Base-by-base conservation (phyloP, 129 eudicot genomes). In the Flaveria trinervia region DNA sequence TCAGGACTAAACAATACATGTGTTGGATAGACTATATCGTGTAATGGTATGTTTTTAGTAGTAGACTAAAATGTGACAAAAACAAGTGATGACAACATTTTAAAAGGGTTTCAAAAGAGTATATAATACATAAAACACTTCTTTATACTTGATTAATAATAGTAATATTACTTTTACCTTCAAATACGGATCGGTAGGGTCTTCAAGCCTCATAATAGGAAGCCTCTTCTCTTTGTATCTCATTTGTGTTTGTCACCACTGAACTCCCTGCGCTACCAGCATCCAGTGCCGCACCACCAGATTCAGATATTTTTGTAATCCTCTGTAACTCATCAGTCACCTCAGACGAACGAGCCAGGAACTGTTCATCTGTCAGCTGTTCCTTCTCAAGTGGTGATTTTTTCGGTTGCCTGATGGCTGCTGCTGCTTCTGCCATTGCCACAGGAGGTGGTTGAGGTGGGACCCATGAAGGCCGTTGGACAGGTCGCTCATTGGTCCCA, bases 371-470 rank as follows among this genome's bases (percentile, higher is more conserved):
- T 1, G 77, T 86, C 72, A 83, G 82, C 46, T 77, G 83, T 66
- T 88, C 92, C 26, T 83, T 84, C 80, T 82, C 88, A 76, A 52
- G 43, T 0, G 75, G 41, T 36, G 97, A 68, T 70, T 87, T 90
- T 78, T 93, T 93, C 5, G 97, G 98, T 68, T 88, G 92, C 33
- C 98, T 83, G 80, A 92, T 92, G 79, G 97, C 97, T 15, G 85
- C 90, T n/a, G 96, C 96, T 13, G 97, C 97, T 83, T 88, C 97
- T 1, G 93, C 88, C 91, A 89, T 89, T 33, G 84, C 96, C 26
- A 92, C 93, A 9, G 97, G 96, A 3, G 97, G 97, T 4, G 93
- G 96, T 84, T 84, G 96, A 6, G 97, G 97, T 55, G 97, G 96
- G 48, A 84, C 83, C 96, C 97, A 92, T 11, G 92, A 70, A 66